These are phyloP conservation scores for Hypoxylon sp. DNA, from an alignment of 2,329 filamentous ascomycete species.

Conservation along the genomic window DNA sequence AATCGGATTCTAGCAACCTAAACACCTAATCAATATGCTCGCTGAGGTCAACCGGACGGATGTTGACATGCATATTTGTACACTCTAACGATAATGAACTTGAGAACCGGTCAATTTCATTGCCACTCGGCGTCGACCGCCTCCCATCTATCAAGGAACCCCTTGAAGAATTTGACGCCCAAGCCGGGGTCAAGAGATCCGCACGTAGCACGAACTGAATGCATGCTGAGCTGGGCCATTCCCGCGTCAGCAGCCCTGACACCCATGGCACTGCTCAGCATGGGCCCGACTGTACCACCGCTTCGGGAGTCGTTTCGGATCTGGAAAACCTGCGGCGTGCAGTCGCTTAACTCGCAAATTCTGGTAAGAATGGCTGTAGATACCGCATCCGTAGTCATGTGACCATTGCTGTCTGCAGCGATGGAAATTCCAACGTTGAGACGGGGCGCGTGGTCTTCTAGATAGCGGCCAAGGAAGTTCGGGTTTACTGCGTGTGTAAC, in stretches of 20 bases:
- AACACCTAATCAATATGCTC: constrained; percentile 10
- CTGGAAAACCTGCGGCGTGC: constrained; percentile 88
- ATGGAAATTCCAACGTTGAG: constrained; percentile 91
- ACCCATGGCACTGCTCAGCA: constrained; percentile 85
- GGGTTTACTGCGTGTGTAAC: constrained; percentile 96
- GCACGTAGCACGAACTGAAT: constrained; percentile 90
- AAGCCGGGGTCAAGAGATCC: constrained; percentile 88
- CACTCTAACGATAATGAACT: constrained; percentile 11
- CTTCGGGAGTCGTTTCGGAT: constrained; percentile 92
- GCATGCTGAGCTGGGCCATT: constrained; percentile 94
- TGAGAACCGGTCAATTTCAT: constrained; percentile 26
- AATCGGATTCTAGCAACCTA: constrained; percentile 2
- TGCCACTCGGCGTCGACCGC: constrained; percentile 84
- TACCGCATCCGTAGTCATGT: constrained; percentile 95
- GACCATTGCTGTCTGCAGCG: constrained; percentile 87
- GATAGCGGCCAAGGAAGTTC: constrained; percentile 89
- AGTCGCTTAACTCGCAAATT: constrained; percentile 80
- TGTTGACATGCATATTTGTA: constrained; percentile 24
- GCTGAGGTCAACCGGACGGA: constrained; percentile 5
- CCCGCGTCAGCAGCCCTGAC: constrained; percentile 89
- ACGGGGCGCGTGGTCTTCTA: constrained; percentile 86
- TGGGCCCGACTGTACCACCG: constrained; percentile 95
- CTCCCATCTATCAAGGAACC: constrained; percentile 90
- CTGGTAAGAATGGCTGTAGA: constrained; percentile 85
- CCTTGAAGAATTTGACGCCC: constrained; percentile 89